These are phyloP conservation scores for Sporothrix pallida DNA, from an alignment of 2,329 filamentous ascomycete species.

Conservation along the genomic window DNA sequence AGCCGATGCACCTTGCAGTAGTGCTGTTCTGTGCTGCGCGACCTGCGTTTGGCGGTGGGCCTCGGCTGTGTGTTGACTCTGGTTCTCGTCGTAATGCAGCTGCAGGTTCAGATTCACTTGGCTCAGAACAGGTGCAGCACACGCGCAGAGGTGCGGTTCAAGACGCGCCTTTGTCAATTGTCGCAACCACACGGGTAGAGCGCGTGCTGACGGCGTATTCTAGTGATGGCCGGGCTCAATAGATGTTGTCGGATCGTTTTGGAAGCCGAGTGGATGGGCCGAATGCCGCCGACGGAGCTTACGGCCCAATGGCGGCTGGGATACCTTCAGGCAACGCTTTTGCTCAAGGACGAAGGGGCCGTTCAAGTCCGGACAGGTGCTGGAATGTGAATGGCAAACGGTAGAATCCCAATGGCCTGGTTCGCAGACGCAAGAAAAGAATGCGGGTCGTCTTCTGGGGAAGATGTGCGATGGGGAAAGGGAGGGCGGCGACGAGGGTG, in stretches of 20 bases:
- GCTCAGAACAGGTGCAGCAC: not conserved
- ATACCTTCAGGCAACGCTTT: slow-evolving; percentile 5
- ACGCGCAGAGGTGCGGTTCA: not conserved
- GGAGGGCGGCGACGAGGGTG: not conserved
- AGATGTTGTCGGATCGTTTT: not conserved
- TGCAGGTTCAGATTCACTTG: slow-evolving; percentile 5
- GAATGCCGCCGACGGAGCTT: not conserved
- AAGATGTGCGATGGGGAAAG: not conserved
- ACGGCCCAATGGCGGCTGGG: not conserved
- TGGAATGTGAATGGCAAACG: slow-evolving; percentile 9
- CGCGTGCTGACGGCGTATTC: slow-evolving; percentile 2
- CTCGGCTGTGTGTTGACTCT: slow-evolving; percentile 19
- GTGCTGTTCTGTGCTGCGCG: slow-evolving; percentile 23
- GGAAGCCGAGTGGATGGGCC: not conserved
- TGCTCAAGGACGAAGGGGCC: not conserved
- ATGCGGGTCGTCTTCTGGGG: slow-evolving; percentile 23
- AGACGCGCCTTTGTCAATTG: slow-evolving; percentile 1
- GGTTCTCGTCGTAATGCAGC: not conserved
- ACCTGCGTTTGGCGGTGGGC: slow-evolving; percentile 27
- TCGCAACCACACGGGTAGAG: slow-evolving; percentile 5
- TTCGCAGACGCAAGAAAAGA: slow-evolving; percentile 15
- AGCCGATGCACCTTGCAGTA: slow-evolving; percentile 32
- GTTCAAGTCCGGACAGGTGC: not conserved
- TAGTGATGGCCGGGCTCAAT: not conserved
- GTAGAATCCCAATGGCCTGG: slow-evolving; percentile 14